Percentiles rank a stretch among this genome's conserved stretches.
These are phyloP conservation scores for Tetrapisispora taiwanensis DNA, from an alignment of 805 yeast species.

Conservation along the genomic window DNA sequence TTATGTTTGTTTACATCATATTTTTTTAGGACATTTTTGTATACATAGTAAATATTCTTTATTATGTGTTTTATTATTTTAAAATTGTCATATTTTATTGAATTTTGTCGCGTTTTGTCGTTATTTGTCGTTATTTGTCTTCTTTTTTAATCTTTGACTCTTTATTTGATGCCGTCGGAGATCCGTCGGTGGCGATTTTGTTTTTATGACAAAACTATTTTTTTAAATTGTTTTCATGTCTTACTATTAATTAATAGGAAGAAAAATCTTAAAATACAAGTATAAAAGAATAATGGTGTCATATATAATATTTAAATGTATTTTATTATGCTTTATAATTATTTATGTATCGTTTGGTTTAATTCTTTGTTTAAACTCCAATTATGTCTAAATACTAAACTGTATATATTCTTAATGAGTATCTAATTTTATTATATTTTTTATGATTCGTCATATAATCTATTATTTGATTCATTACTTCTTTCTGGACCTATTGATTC, in stretches of 20 bases:
- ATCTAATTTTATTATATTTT: too few species aligned
- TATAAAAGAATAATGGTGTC: too few species aligned
- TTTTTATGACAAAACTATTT: neutral
- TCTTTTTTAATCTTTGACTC: neutral
- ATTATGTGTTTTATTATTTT: neutral
- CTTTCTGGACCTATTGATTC: neutral
- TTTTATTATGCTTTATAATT: too few species aligned
- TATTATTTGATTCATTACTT: neutral
- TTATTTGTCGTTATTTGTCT: conserved; percentile 2
- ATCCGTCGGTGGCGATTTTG: neutral
- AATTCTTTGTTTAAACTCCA: too few species aligned
- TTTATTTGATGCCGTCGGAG: neutral
- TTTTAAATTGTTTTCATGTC: neutral
- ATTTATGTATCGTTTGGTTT: too few species aligned
- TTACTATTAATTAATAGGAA: neutral
- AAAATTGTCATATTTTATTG: too few species aligned
- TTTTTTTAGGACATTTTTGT: neutral
- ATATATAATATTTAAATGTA: too few species aligned
- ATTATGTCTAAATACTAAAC: too few species aligned
- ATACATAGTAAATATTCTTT: neutral
- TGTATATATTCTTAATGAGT: too few species aligned
- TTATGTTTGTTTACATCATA: neutral
- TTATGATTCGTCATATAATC: neutral
- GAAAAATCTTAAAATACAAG: too few species aligned
- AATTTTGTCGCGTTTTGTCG: neutral